Conservation (phyloP, 73 alveolate species). For the Paramecium tetraurelia region DNA sequence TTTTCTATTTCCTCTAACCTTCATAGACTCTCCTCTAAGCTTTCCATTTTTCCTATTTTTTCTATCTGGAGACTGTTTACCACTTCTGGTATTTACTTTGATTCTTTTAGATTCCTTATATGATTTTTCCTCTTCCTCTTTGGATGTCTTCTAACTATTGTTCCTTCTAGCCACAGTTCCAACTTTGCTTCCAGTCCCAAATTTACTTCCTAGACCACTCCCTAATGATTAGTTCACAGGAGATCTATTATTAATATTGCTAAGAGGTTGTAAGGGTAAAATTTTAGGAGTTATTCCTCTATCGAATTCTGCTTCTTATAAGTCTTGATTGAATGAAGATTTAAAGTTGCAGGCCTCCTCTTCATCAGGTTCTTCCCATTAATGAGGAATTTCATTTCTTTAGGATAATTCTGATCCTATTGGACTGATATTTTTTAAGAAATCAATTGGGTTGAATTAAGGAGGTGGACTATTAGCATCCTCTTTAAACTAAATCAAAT, state of each 20-base stretch:
- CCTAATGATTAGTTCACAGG: neutral
- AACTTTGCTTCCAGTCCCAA: neutral
- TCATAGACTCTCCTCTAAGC: conserved; percentile 20
- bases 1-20: neutral
- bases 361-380: neutral
- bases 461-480: neutral
- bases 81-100: neutral
- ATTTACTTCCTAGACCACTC: neutral
- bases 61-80: conserved; percentile 4
- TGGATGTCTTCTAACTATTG: conserved; percentile 13
- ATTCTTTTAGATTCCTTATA: neutral
- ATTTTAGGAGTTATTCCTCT: neutral
- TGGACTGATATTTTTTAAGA: neutral
- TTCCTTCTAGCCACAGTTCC: neutral
- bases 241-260: neutral
- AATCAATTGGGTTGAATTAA: neutral
- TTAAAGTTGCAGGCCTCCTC: conserved; percentile 8
- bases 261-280: neutral
- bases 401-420: neutral
- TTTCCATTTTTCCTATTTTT: neutral
- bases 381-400: conserved; percentile 30
- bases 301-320: neutral
- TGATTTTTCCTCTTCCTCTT: conserved; percentile 34
- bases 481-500: neutral
- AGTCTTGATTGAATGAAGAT: neutral